Evolutionary conservation across 345 rosid genomes (phyloP).

Genomic region (Citrus mangshanensis): DNA sequence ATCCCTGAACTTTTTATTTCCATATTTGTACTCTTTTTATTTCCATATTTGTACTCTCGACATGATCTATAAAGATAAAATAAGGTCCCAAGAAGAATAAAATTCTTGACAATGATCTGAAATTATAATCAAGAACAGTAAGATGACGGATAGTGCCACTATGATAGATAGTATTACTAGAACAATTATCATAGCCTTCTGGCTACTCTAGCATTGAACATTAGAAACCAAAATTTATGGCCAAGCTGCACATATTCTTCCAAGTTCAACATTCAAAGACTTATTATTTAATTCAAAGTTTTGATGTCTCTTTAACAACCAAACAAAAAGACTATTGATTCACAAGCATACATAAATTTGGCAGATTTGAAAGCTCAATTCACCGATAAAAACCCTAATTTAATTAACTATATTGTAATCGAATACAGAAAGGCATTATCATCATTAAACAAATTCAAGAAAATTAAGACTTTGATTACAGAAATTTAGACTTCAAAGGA

Average conservation of each 20-base stretch:
- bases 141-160: neutral
- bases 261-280: neutral
- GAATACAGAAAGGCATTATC: neutral
- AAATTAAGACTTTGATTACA: too few species aligned
- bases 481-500: neutral
- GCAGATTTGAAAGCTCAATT: neutral
- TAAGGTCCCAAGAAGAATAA: neutral
- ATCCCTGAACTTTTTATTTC: neutral
- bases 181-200: too few species aligned
- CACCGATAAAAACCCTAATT: conserved; percentile 16
- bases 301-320: neutral
- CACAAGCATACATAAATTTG: neutral
- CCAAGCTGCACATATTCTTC: neutral
- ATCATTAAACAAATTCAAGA: conserved; percentile 4
- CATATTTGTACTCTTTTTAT: neutral
- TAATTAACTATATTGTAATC: neutral
- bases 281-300: neutral
- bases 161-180: neutral
- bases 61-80: neutral
- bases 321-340: neutral
- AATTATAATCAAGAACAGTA: neutral
- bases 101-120: neutral
- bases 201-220: neutral
- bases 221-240: neutral
- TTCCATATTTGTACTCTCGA: too few species aligned